Evolutionary conservation across 805 yeast species (phyloP), one percentile per base, ranked within the genome.

Genomic region (Candida mattraensis): DNA sequence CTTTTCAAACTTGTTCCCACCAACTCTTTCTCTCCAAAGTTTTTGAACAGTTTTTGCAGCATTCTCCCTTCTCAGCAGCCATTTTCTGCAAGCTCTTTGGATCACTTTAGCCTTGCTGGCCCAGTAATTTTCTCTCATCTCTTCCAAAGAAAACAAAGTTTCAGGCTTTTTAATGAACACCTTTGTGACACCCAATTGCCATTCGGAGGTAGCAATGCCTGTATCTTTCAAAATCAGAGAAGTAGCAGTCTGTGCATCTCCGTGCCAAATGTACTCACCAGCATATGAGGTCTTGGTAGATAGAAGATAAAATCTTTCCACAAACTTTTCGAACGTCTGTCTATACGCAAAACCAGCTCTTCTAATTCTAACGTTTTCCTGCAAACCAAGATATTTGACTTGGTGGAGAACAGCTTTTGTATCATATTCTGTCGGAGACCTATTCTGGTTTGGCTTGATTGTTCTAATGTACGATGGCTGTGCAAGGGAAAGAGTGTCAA

Each of bases 331-430:
- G 62, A 88, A 93, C 0, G 96, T 86, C 48, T 94, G 95, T 64
- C 99, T 82, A 56, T 89, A 93, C 1, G 99, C 99, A 63, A 93
- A 93, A 30, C 99, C 99, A 0, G 99, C 98, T 69, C 99, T 83
- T 71, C 99, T 80, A 49, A 93, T 93, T 45, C 98, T 78, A 33
- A 93, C 98, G 61, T 93, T 93, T 62, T 93, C 99, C 56, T 93
- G 93, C 61, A 93, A 70, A 58, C 99, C 99, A 48, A 93, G 72
- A 61, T 93, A 93, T 56, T 93, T 93, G 48, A 93, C 83, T 67
- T 93, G 99, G 62, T 93, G 99, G 48, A 93, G 69, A 6, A 93
- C 99, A 47, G 88, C 95, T 37, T 76, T 78, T 38, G 79, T 80
- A 55, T 89, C 95, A 58, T 86, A 93, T 51, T 91, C 98, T 24